Base-by-base conservation (phyloP, 805 yeast species). In the Debaryomyces tyrocola region DNA sequence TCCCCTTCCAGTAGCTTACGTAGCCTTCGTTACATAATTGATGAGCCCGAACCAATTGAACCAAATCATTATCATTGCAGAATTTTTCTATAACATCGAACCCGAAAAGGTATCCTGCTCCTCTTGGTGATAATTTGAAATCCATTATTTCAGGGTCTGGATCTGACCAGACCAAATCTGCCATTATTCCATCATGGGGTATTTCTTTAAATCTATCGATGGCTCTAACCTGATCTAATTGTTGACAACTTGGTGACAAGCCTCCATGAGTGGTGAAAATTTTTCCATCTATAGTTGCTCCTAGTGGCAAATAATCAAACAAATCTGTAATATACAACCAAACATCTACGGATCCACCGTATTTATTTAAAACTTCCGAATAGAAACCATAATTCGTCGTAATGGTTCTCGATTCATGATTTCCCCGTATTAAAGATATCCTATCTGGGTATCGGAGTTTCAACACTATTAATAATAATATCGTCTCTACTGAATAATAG, bases 141-240 rank as follows among this genome's bases (percentile, higher is more conserved):
- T 90, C 96, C 55, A 71, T 57, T 46, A 74, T 73, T 46, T 86
- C 88, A 28, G 87, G 86, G 64, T 95, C 98, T 0, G 99, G 99
- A 61, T 94, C 99, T 18, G 94, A 85, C 99, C 99, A 94, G 15
- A 94, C 98, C 42, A 94, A 72, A 64, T 94, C 99, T 1, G 99
- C 99, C 97, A 94, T 94, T 12, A 97, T 96, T 0, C 99, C 99
- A 63, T 94, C 99, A 57, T 95, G 99, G 0, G 99, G 99, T 10
- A 95, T 90, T 63, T 94, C 99, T 53, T 84, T 81, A 62, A 90
- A 92, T 48, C 99, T 66, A 66, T 94, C 99, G 7, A 95, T 84
- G 12, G 94, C 83, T 52, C 87, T 77, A 43, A 94, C 89, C 54
- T 95, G 97, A 62, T 94, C 97, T 18, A 94, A 78, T 6, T 94